phyloP scores from a whole-genome alignment of 139 green algal genomes.

The Closterium sp. region DNA sequence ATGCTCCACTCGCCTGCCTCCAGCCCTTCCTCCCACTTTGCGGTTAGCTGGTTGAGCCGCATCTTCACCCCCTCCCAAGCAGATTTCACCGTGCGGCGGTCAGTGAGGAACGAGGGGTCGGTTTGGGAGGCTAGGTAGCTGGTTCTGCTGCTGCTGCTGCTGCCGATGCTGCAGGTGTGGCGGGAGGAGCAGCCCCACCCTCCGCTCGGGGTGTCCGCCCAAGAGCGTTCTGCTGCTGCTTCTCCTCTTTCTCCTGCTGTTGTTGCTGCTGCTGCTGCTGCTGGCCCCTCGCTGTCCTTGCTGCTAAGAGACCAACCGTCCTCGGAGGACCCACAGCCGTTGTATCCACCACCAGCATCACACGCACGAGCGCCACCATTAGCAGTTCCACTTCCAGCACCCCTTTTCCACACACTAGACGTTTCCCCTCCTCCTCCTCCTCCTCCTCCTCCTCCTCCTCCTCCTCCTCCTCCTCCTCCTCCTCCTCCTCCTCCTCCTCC shows the following conservation, averaged over 20 bases:
- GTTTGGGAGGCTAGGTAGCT: background rate
- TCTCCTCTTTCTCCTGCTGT: too few relatives aligned
- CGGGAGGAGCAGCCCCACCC: background rate
- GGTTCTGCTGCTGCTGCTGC: background rate
- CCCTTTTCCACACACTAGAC: too few relatives aligned
- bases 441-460: too few relatives aligned
- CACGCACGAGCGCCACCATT: background rate
- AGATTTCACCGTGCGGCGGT: background rate
- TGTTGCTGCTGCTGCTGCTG: too few relatives aligned
- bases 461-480: constrained; percentile 3
- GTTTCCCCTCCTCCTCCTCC: too few relatives aligned
- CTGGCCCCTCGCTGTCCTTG: too few relatives aligned
- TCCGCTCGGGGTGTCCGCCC: background rate
- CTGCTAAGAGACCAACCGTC: too few relatives aligned
- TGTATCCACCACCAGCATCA: background rate
- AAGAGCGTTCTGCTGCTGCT: background rate
- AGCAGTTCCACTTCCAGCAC: too few relatives aligned
- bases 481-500: background rate
- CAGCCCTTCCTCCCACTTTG: constrained; percentile 7
- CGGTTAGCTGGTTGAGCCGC: background rate
- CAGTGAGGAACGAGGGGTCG: background rate
- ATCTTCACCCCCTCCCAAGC: constrained; percentile 32
- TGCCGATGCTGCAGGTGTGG: background rate
- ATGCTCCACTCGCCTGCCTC: constrained; percentile 29
- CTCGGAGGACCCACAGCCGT: background rate